Evolutionary conservation across 331 rosid species (phyloP).

Genomic region (Arachis monticola): DNA sequence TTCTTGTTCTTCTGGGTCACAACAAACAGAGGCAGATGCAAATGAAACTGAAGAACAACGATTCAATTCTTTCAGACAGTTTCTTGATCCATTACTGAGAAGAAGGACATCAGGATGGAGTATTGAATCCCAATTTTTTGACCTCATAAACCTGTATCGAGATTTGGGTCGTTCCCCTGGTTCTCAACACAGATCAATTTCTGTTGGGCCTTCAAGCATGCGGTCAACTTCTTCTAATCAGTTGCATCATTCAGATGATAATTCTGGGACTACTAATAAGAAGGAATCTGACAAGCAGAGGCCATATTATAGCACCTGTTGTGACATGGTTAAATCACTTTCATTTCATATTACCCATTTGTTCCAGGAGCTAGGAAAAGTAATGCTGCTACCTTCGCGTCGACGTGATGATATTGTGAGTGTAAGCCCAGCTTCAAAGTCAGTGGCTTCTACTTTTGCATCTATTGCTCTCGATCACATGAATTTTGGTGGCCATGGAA

Average conservation of each 20-base stretch:
- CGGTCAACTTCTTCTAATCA: slow-evolving; percentile 64
- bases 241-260: slow-evolving; percentile 55
- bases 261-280: slow-evolving; percentile 54
- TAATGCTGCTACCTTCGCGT: slow-evolving; percentile 91
- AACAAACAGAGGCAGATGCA: slow-evolving; percentile 65
- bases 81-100: slow-evolving; percentile 87
- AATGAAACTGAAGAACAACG: slow-evolving; percentile 89
- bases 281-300: slow-evolving; percentile 80
- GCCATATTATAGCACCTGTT: slow-evolving; percentile 77
- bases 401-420: slow-evolving; percentile 93
- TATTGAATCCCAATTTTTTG: slow-evolving; percentile 94
- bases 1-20: slow-evolving; percentile 71
- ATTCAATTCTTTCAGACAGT: slow-evolving; percentile 90
- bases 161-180: slow-evolving; percentile 86
- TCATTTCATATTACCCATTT: slow-evolving; percentile 94
- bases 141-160: slow-evolving; percentile 86
- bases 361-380: slow-evolving; percentile 97
- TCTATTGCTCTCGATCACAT: slow-evolving; percentile 84
- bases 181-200: slow-evolving; percentile 66
- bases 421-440: slow-evolving; percentile 84
- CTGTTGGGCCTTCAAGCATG: slow-evolving; percentile 58
- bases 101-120: slow-evolving; percentile 93
- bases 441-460: slow-evolving; percentile 86
- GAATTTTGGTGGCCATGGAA: slow-evolving; percentile 77
- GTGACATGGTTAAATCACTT: slow-evolving; percentile 93